Evolutionary conservation across 176 grass and related monocot species (phyloP), one percentile per base, ranked within the genome.

Genomic region (Avena sativa): DNA sequence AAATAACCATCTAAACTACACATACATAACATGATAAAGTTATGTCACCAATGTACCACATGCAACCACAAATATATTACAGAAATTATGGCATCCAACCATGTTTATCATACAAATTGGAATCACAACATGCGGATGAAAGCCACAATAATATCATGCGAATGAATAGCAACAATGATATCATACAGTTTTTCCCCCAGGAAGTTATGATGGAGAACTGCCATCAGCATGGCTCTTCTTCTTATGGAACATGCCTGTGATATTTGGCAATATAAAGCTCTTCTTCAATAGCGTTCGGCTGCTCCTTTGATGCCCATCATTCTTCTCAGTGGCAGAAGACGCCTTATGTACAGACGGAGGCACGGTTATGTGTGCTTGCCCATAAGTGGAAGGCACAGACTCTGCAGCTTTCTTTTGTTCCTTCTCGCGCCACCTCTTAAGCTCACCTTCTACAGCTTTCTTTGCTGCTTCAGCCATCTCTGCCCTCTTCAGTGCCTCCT

Each of bases 401-500:
- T 94, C 93, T n/a, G 90, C 74, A 76, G 93, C 78, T 78, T 84
- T 90, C 71, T 92, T 92, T 72, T 94, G 92, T 85, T 96, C 92
- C 76, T 90, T 98, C 75, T 98, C 96, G 0, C 90, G 91, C 96
- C 93, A 95, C 51, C 89, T 94, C 82, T 88, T 94, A 73, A 98
- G 87, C 74, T 98, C 96, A 72, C 92, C 93, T 91, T 98, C 96
- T 9, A 98, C 96, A 55, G 93, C 93, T 52, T 90, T 96, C 79
- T 96, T 96, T 58, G 96, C 96, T 58, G 93, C 89, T 86, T 98
- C 96, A 44, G 96, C 93, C 93, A 91, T 98, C 75, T 96, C 92
- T 81, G 96, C 93, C 82, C 88, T 94, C 87, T 92, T 98, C 67
- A 96, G 77, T 65, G 96, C 93, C 62, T 94, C 96, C 77, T 96